Evolutionary conservation across 257 asterid genomes (phyloP), one percentile per base, ranked within the genome.

Genomic region (Gentiana dahurica): DNA sequence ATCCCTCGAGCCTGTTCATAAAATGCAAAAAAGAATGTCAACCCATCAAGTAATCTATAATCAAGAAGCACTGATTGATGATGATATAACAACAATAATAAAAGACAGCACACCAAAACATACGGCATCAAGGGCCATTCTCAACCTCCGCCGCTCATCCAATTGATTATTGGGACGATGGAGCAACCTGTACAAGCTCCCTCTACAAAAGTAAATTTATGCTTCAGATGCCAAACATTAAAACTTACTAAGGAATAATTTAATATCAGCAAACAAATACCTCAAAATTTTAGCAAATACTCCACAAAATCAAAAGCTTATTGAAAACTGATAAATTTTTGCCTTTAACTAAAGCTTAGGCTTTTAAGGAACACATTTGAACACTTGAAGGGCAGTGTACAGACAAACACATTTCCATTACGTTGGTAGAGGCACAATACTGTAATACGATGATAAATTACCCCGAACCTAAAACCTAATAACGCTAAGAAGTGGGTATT

Each of bases 91-190:
- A 65, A 44, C 32, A 41, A 41, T 41, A 5, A 24, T 24, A 24
- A 24, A 24, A 24, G 24, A 24, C 65, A 64, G 61, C 33, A 60
- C 37, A 39, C n/a, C 35, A 37, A 57, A 66, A 68, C 88, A 80
- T 90, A 90, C 97, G 57, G 95, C 84, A 73, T 90, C 97, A 66
- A 90, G 82, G 66, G 97, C 95, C 94, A 90, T 80, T 85, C 79
- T 90, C 71, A 90, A 66, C 57, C 95, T 89, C 63, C 92, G 80
- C 64, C 95, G 95, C 63, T 84, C 95, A 57, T 90, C 95, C 64
- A 90, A 77, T 70, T 86, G 97, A 65, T 82, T 86, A 83, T 82
- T 84, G 64, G 95, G 84, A 51, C 97, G 95, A 76, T 90, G 97
- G 61, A 90, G 49, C 67, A 90, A 73, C 69, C 95, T 82, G 77